Evolutionary conservation across 352 stramenopile genomes (phyloP), one percentile per base, ranked within the genome.

Genomic region (Phytopythium cucurbitacearum): DNA sequence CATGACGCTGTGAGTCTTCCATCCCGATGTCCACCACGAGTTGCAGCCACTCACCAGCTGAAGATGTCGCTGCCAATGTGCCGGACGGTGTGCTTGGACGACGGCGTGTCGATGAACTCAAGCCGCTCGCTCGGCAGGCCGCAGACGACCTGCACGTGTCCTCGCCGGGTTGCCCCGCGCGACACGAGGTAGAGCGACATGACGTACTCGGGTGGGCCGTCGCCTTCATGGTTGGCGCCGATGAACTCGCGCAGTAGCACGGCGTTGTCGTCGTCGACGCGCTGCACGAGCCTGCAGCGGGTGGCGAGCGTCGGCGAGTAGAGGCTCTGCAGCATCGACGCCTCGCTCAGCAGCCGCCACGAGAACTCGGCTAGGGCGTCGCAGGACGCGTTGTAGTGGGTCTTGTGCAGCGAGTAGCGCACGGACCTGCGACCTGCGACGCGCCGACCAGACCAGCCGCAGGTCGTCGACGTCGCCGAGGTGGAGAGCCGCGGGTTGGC

Each of bases 371-470:
- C 33, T 5, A 50, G 28, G n/a, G 38, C 37, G n/a, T 50, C 35
- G 4, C 42, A 41, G 10, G 42, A 39, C 34, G 37, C 34, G 15
- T 48, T 15, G 42, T 45, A 58, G 33, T 36, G 39, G 2, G 43
- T 51, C 35, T 58, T 58, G 42, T 58, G 44, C 7, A 58, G 34
- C 35, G 16, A 33, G 37, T 51, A 51, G 42, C 45, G 38, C 13
- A 58, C 32, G 33, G 50, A 21, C 13, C 51, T 41, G 41, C 40
- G 33, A 40, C 50, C 51, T 7, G 50, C 51, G 21, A 49, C 35
- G 7, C 51, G 51, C 5, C 35, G 16, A n/a, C 42, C 41, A 7
- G 13, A 28, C 51, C 51, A 57, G 32, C 51, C 51, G 33, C 40
- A 34, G 8, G 46, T 51, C n/a, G 34, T 42, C 13, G 46, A 40